Percentiles rank a stretch among this genome's conserved stretches.
phyloP scores from a whole-genome alignment of 768 basidiomycete genomes.

The Russula olivacea region DNA sequence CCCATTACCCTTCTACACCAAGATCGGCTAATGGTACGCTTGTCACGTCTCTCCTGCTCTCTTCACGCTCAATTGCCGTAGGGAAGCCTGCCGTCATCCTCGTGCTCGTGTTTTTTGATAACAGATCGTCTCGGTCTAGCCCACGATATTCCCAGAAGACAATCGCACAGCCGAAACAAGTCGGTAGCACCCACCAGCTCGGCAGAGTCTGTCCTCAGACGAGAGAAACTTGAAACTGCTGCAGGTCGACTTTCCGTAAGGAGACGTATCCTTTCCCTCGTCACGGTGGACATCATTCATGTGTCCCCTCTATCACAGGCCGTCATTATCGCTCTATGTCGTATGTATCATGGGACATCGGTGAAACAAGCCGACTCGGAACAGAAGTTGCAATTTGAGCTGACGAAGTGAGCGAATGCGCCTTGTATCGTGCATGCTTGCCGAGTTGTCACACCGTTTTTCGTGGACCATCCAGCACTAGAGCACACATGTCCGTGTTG shows the following conservation, averaged over 20 bases:
- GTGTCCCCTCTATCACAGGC: constrained; percentile 1
- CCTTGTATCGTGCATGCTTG: constrained; percentile 4
- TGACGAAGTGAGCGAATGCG: constrained; percentile 12
- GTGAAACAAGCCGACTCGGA: constrained; percentile 19
- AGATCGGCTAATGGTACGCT: constrained; percentile 14
- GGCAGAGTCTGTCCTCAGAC: constrained; percentile 10
- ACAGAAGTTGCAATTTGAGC: constrained; percentile 16
- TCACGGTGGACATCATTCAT: neutral
- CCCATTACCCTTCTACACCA: constrained; percentile 9
- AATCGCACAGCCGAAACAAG: neutral
- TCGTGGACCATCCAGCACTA: neutral
- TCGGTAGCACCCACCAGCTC: constrained; percentile 6
- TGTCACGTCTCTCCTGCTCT: neutral
- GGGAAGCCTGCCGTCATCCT: too few species aligned
- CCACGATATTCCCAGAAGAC: constrained; percentile 4
- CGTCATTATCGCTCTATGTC: constrained; percentile 11
- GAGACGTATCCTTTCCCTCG: neutral
- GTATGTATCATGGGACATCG: constrained; percentile 12
- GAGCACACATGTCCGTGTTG: too few species aligned
- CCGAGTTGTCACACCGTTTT: neutral
- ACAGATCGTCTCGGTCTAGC: neutral
- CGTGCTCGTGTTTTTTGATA: neutral
- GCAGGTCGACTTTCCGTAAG: constrained; percentile 15
- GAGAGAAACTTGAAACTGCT: constrained; percentile 15
- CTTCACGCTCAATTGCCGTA: neutral